Conservation (phyloP, 257 asterid genomes). For the Haberlea rhodopensis region DNA sequence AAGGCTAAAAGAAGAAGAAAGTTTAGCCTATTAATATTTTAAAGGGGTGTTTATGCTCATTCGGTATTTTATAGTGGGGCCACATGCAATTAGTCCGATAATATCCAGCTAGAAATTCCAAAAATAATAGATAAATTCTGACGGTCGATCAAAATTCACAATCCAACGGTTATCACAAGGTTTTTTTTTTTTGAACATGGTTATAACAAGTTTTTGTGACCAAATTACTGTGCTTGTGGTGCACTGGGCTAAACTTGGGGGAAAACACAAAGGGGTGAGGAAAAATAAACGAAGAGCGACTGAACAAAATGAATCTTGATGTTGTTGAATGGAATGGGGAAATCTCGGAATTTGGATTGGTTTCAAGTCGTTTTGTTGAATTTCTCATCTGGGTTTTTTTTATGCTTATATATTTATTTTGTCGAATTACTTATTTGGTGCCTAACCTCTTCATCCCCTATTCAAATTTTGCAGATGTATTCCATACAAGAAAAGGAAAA, state of each 20-base stretch:
- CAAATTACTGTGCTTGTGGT: neutral
- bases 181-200: no score
- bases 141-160: neutral
- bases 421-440: neutral
- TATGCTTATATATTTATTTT: no score
- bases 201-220: neutral
- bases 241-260: neutral
- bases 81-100: no score
- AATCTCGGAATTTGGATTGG: neutral
- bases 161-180: neutral
- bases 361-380: no score
- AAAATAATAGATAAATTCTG: neutral
- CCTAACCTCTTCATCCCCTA: constrained; percentile 14
- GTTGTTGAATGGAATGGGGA: no score
- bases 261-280: neutral
- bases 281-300: neutral
- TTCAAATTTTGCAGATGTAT: constrained; percentile 63
- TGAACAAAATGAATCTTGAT: neutral
- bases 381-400: neutral
- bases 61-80: no score
- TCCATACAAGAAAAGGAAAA: constrained; percentile 62
- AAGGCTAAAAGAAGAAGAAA: no score
- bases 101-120: neutral
- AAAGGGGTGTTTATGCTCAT: no score
- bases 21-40: no score